These are phyloP conservation scores for Terana coerulea DNA, from an alignment of 768 basidiomycete genomes.

Conservation along the genomic window DNA sequence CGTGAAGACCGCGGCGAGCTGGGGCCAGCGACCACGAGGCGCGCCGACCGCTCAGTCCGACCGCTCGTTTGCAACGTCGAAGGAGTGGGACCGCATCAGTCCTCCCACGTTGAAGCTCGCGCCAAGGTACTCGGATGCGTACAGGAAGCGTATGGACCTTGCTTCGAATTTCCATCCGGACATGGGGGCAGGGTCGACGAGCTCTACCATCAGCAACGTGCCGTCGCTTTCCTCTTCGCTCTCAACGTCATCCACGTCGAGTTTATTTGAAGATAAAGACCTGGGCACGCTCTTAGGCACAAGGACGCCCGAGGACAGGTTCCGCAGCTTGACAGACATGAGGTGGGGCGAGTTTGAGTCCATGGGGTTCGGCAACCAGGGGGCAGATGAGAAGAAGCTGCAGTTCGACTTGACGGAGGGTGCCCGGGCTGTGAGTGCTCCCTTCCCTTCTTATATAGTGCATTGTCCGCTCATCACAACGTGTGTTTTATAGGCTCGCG, in stretches of 20 bases:
- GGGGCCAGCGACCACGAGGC: slow-evolving; percentile 37
- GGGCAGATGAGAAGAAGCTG: slow-evolving; percentile 61
- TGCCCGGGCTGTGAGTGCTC: slow-evolving; percentile 58
- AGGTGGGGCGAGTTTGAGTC: slow-evolving; percentile 92
- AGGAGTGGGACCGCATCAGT: slow-evolving; percentile 76
- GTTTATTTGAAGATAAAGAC: slow-evolving; percentile 30
- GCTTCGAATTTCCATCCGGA: slow-evolving; percentile 56
- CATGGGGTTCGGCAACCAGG: slow-evolving; percentile 67
- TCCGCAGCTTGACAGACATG: slow-evolving; percentile 77
- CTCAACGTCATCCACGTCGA: slow-evolving; percentile 36
- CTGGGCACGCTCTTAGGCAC: slow-evolving; percentile 23
- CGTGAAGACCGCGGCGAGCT: slow-evolving; percentile 57
- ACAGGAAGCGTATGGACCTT: slow-evolving; percentile 74
- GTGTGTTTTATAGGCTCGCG: slow-evolving; percentile 42
- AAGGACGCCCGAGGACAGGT: slow-evolving; percentile 57
- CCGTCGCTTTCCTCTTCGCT: slow-evolving; percentile 31
- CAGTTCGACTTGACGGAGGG: slow-evolving; percentile 92
- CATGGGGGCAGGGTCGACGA: slow-evolving; percentile 26
- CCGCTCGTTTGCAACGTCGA: slow-evolving; percentile 52
- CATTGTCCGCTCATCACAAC: background rate
- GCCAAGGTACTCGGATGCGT: slow-evolving; percentile 71
- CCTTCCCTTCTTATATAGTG: slow-evolving; percentile 4
- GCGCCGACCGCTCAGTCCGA: slow-evolving; percentile 28
- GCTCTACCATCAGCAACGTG: slow-evolving; percentile 29
- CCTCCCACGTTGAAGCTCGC: slow-evolving; percentile 55